These are phyloP conservation scores for Euptelea pleiosperma DNA, from an alignment of 164 flowering plant genomes.

Conservation along the genomic window DNA sequence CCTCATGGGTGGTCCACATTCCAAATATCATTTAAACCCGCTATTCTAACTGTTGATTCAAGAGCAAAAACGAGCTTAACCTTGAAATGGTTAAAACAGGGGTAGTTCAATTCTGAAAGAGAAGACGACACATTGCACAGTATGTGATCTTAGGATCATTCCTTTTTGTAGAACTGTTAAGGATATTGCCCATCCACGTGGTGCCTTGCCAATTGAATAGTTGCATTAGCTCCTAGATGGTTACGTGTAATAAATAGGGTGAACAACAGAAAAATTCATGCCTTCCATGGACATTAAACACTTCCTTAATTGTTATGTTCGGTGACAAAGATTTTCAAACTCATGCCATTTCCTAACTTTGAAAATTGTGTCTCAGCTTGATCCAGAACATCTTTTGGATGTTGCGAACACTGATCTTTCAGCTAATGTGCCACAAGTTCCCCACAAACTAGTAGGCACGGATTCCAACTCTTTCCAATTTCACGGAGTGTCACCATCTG, in stretches of 20 bases:
- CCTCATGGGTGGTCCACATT: too few relatives aligned
- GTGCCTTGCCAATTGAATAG: too few relatives aligned
- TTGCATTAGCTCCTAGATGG: too few relatives aligned
- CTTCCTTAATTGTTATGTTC: background rate
- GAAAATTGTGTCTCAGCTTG: constrained; percentile 11
- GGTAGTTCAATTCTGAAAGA: background rate
- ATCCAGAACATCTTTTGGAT: constrained; percentile 6
- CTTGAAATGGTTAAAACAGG: background rate
- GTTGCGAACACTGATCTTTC: constrained; percentile 22
- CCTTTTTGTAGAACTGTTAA: too few relatives aligned
- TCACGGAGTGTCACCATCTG: constrained; percentile 46
- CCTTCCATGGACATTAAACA: too few relatives aligned
- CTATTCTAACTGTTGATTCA: background rate
- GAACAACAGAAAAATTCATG: too few relatives aligned
- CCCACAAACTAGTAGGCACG: constrained; percentile 16
- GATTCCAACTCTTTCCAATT: constrained; percentile 21
- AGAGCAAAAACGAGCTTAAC: background rate
- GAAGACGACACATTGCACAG: background rate
- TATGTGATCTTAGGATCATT: too few relatives aligned
- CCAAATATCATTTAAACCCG: too few relatives aligned
- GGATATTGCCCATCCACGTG: too few relatives aligned
- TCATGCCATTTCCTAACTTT: background rate
- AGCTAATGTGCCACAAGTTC: constrained; percentile 4
- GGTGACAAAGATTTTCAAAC: background rate
- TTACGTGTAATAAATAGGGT: too few relatives aligned